Base-by-base conservation (phyloP, 257 asterid species). In the Apocynum venetum region DNA sequence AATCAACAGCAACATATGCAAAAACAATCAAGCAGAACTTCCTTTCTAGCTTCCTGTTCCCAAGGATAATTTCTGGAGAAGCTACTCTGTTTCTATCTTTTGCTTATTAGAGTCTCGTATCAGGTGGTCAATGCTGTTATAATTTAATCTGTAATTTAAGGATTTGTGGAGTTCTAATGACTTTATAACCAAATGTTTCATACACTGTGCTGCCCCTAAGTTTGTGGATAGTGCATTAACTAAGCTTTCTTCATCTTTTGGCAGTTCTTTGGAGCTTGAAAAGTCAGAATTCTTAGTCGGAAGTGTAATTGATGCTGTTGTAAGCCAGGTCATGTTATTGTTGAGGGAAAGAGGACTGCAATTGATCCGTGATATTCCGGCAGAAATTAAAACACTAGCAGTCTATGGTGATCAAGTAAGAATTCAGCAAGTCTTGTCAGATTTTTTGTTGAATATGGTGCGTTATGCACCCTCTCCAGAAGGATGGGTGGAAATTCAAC, bases 401-500 rank as follows among this genome's bases (percentile, higher is more conserved):
- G 89, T 92, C 35, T 84, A 64, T 36, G 96, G 97, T 52, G 98
- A 94, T 86, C 98, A 87, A 89, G 85, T 80, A 69, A 86, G 98
- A 83, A 82, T 91, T 72, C 97, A 94, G 82, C 98, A 92, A 86
- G 89, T 91, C 44, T 82, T 92, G 80, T 89, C 93, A 2, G 94
- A 92, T 76, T 91, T 94, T 79, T 83, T 94, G 79, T 80, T 84
- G 73, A 89, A 88, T 86, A 91, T 92, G 97, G 91, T 84, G 13
- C 88, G 82, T 15, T 86, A 84, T 72, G 89, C 97, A 59, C 85
- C 91, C 35, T 83, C 95, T 70, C 91, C 96, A 3, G 89, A 84
- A 8, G 97, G 98, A 72, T 94, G 98, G 98, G 91, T 94, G 20
- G 96, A 92, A 85, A 86, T 92, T 85, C 94, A 89, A 77, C 89